Conservation (phyloP, 2,329 filamentous ascomycete species). For the Claviceps purpurea region DNA sequence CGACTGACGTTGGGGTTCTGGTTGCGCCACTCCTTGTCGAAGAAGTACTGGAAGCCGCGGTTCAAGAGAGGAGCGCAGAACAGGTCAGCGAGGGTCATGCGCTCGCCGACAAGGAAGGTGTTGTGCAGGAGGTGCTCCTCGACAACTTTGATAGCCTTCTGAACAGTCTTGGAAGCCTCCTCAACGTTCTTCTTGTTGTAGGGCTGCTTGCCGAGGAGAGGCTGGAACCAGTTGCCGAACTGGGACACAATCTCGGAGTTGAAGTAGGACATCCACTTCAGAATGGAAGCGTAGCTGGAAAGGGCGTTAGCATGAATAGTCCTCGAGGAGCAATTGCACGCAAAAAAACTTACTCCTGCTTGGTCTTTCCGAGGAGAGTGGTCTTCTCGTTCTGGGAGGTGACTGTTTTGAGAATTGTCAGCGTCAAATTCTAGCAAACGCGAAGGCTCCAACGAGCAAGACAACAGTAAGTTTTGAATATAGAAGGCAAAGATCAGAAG, state of each 20-base stretch:
- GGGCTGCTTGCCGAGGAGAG: slow-evolving; percentile 63
- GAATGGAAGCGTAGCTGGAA: slow-evolving; percentile 74
- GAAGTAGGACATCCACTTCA: slow-evolving; percentile 96
- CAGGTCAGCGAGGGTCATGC: slow-evolving; percentile 89
- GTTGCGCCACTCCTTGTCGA: slow-evolving; percentile 77
- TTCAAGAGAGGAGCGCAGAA: slow-evolving; percentile 67
- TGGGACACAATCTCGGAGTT: slow-evolving; percentile 71
- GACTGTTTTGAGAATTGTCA: slow-evolving; percentile 43
- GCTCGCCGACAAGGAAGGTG: slow-evolving; percentile 97
- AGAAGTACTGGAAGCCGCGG: slow-evolving; percentile 88
- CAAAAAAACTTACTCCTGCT: slow-evolving; percentile 68
- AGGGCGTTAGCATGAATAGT: slow-evolving; percentile 12
- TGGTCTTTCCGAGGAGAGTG: slow-evolving; percentile 96
- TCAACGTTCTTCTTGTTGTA: slow-evolving; percentile 99
- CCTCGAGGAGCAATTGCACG: too few relatives aligned
- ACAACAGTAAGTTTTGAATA: not conserved
- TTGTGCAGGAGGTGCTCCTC: slow-evolving; percentile 83
- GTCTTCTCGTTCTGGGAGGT: slow-evolving; percentile 99
- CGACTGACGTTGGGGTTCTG: slow-evolving; percentile 76
- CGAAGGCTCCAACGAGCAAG: too few relatives aligned
- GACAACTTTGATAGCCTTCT: slow-evolving; percentile 56
- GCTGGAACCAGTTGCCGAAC: slow-evolving; percentile 72
- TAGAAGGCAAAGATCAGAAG: slow-evolving; percentile 49
- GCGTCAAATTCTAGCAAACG: slow-evolving; percentile 7
- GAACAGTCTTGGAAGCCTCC: slow-evolving; percentile 55